Percentiles rank a stretch among this genome's conserved stretches.
Evolutionary conservation across 2,329 filamentous ascomycete genomes (phyloP).

Genomic region (Fusarium devonianum): DNA sequence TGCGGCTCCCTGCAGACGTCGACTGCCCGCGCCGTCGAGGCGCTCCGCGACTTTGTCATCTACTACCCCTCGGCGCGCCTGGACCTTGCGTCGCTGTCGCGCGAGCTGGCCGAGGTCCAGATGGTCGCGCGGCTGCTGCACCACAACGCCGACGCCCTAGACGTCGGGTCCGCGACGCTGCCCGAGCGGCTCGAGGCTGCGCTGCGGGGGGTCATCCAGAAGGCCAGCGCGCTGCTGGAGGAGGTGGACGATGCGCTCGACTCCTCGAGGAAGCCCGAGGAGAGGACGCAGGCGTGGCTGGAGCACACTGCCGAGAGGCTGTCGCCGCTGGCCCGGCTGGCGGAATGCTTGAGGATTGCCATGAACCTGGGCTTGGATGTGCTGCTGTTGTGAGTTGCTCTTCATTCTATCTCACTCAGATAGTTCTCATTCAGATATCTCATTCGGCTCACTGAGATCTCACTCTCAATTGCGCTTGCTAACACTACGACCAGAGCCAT

Average conservation of each 20-base stretch:
- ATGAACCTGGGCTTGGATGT: conserved; percentile 38
- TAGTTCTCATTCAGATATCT: too few relatives aligned
- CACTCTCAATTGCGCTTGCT: not conserved
- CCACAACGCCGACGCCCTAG: conserved; percentile 34
- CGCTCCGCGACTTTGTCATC: conserved; percentile 37
- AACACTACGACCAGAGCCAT: conserved; percentile 26
- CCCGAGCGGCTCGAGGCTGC: conserved; percentile 23
- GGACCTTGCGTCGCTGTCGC: conserved; percentile 35
- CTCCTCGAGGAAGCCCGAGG: conserved; percentile 14
- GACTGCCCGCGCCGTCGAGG: conserved; percentile 26
- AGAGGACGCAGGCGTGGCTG: conserved; percentile 27
- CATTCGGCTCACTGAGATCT: not conserved
- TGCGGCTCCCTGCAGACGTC: conserved; percentile 34
- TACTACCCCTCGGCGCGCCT: conserved; percentile 36
- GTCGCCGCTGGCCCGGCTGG: conserved; percentile 26
- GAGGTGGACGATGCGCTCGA: conserved; percentile 37
- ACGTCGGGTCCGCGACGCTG: conserved; percentile 16
- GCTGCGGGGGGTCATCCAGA: conserved; percentile 28
- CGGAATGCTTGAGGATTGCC: conserved; percentile 32
- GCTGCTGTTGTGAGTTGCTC: conserved; percentile 28
- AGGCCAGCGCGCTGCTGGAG: conserved; percentile 28
- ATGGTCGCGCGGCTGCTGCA: conserved; percentile 38
- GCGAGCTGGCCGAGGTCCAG: conserved; percentile 41
- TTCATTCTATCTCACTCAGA: too few relatives aligned
- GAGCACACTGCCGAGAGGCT: conserved; percentile 38